Evolutionary conservation across 2,329 filamentous ascomycete species (phyloP).

Genomic region (Ophiocordyceps robertsii): DNA sequence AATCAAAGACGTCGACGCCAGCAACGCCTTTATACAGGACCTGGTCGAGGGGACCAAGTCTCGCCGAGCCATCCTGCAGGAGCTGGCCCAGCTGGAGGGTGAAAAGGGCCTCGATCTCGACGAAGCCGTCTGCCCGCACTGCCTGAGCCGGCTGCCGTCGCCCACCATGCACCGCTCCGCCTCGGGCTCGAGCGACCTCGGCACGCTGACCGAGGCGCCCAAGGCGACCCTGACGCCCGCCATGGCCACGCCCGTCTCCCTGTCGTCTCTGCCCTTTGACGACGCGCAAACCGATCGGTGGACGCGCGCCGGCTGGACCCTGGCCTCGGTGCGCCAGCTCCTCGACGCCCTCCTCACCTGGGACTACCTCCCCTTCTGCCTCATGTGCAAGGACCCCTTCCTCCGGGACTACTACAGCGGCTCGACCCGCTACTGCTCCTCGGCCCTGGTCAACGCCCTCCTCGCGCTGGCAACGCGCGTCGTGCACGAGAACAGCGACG

Average conservation of each 20-base stretch:
- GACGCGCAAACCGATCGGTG: neutral
- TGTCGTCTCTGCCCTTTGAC: neutral
- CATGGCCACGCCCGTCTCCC: neutral
- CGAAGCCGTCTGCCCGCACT: neutral
- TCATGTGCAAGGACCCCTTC: neutral
- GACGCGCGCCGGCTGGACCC: slow-evolving; percentile 1
- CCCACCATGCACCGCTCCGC: too few species aligned
- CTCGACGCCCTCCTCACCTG: slow-evolving; percentile 3
- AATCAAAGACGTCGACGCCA: neutral
- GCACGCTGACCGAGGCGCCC: neutral
- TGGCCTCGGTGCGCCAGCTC: slow-evolving; percentile 2
- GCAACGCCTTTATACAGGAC: neutral
- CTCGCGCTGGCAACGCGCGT: slow-evolving; percentile 2
- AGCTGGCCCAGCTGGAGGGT: neutral
- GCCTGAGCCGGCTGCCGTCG: neutral
- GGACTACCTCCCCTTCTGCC: slow-evolving; percentile 5
- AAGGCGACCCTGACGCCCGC: neutral
- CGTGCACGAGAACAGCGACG: neutral
- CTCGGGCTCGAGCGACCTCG: neutral
- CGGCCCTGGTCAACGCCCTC: slow-evolving; percentile 5
- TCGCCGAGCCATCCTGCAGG: neutral
- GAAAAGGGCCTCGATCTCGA: neutral
- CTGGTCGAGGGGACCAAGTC: neutral
- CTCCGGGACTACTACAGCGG: slow-evolving; percentile 1
- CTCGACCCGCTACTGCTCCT: slow-evolving; percentile 3